Conservation (phyloP, 2,329 filamentous ascomycete species). For the Ophiostoma ulmi region DNA sequence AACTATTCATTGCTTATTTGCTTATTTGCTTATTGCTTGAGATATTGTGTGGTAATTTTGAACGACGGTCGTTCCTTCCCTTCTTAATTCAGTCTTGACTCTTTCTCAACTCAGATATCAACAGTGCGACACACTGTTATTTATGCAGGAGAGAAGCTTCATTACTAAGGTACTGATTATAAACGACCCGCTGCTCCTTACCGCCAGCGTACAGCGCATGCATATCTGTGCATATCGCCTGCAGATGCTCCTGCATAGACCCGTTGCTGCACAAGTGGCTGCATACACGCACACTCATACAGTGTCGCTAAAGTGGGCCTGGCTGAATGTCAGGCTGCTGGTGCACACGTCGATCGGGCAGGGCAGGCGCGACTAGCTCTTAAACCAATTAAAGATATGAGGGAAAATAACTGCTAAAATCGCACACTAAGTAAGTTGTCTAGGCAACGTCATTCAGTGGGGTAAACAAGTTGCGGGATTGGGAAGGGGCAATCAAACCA, state of each 20-base stretch:
- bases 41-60: background rate
- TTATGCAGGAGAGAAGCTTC: background rate
- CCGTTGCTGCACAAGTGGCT: slow-evolving; percentile 11
- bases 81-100: background rate
- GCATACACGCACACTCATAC: background rate
- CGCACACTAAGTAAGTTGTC: slow-evolving; percentile 22
- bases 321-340: background rate
- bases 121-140: slow-evolving; percentile 6
- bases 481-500: slow-evolving; percentile 11
- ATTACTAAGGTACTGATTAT: background rate
- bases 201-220: slow-evolving; percentile 13
- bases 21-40: background rate
- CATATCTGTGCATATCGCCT: slow-evolving; percentile 8
- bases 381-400: slow-evolving; percentile 13
- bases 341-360: slow-evolving; percentile 6
- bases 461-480: slow-evolving; percentile 26
- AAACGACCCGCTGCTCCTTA: background rate
- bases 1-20: background rate
- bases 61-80: background rate
- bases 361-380: background rate
- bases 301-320: background rate
- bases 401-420: slow-evolving; percentile 13
- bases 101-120: background rate
- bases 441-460: slow-evolving; percentile 25
- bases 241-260: background rate